Conservation (phyloP, 352 stramenopile genomes). For the Pythium scleroteichum region DNA sequence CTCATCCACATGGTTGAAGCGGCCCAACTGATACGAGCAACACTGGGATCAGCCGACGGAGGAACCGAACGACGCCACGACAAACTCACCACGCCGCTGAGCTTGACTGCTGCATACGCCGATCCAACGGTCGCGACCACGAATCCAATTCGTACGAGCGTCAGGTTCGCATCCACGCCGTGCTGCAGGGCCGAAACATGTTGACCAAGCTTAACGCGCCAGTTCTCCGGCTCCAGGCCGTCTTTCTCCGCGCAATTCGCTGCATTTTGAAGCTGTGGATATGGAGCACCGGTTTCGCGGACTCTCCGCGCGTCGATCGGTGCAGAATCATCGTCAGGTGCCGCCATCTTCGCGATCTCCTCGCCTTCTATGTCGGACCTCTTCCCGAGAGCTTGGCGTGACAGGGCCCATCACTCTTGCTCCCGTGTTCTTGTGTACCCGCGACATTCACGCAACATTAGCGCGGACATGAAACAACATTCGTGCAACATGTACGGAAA, state of each 20-base stretch:
- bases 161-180: constrained; percentile 66
- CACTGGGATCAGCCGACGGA: background rate
- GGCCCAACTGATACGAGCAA: constrained; percentile 35
- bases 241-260: constrained; percentile 11
- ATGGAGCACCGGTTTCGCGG: background rate
- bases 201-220: constrained; percentile 18
- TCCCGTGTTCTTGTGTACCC: background rate
- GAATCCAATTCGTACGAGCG: constrained; percentile 60
- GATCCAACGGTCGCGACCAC: constrained; percentile 49
- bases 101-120: constrained; percentile 39
- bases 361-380: constrained; percentile 1
- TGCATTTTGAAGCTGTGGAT: background rate
- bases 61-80: background rate
- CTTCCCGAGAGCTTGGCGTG: constrained; percentile 1
- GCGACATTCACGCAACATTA: constrained; percentile 6
- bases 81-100: constrained; percentile 56
- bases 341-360: constrained; percentile 11
- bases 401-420: background rate
- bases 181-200: constrained; percentile 28
- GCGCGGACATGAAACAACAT: background rate
- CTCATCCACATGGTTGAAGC: constrained; percentile 55
- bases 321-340: constrained; percentile 2
- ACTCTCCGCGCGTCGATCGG: background rate
- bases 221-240: constrained; percentile 18
- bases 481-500: constrained; percentile 14